Conservation (phyloP, 805 yeast species). For the Barnettozyma pratensis region DNA sequence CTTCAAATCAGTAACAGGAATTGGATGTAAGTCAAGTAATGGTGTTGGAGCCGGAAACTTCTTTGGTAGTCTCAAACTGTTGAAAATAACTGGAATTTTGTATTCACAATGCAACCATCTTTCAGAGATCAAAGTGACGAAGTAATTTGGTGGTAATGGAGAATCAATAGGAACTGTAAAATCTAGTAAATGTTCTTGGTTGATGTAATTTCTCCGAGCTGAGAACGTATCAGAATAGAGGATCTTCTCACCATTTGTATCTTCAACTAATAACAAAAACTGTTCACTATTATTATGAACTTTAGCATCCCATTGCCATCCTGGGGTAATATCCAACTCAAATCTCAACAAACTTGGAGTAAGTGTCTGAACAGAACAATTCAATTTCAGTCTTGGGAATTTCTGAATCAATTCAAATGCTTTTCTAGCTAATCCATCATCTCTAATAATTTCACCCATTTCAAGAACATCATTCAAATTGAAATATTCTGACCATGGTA, state of each 20-base stretch:
- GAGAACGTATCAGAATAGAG: slow-evolving; percentile 53
- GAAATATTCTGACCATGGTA: slow-evolving; percentile 81
- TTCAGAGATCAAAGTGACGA: slow-evolving; percentile 69
- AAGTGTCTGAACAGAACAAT: slow-evolving; percentile 68
- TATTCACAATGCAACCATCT: slow-evolving; percentile 78
- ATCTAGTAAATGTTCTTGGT: slow-evolving; percentile 52
- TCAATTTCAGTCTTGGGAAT: slow-evolving; percentile 65
- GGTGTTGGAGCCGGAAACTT: slow-evolving; percentile 60
- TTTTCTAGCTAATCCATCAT: slow-evolving; percentile 57
- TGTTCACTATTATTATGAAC: slow-evolving; percentile 63
- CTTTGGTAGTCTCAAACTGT: slow-evolving; percentile 50
- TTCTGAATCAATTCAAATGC: slow-evolving; percentile 56
- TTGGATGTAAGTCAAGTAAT: slow-evolving; percentile 44
- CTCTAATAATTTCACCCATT: slow-evolving; percentile 74
- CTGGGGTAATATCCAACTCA: slow-evolving; percentile 61
- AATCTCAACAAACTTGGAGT: slow-evolving; percentile 63
- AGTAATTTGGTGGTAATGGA: slow-evolving; percentile 64
- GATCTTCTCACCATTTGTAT: slow-evolving; percentile 73
- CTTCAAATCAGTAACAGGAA: slow-evolving; percentile 45
- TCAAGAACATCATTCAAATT: slow-evolving; percentile 62
- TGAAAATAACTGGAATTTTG: slow-evolving; percentile 54
- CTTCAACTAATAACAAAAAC: slow-evolving; percentile 73
- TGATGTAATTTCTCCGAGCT: slow-evolving; percentile 45
- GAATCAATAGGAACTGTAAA: slow-evolving; percentile 58
- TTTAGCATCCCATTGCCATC: slow-evolving; percentile 70